Evolutionary conservation across 768 basidiomycete genomes (phyloP), one percentile per base, ranked within the genome.

Genomic region (Lactarius sp.): DNA sequence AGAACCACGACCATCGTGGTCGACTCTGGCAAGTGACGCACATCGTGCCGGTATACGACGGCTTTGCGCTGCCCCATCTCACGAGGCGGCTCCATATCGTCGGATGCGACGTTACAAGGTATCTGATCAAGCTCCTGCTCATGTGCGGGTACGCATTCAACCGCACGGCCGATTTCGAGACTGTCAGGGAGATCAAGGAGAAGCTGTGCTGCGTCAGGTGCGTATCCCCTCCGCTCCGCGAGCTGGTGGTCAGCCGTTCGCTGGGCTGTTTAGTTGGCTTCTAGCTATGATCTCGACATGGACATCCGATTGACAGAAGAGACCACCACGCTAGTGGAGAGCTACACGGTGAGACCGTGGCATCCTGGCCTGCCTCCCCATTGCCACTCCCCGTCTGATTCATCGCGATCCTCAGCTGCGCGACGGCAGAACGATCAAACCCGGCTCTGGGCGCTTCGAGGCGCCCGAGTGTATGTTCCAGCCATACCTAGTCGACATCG

Each of bases 391-490:
- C 50, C 72, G 59, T 66, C 62, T 52, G 44, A 37, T 52, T 47
- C 27, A 16, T 18, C 7, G 69, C 95, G 92, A 86, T 97, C 51
- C 12, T 94, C 94, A 18, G 68, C 62, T 68, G 12, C 68, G 66
- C 20, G 97, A 98, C 71, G 97, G 97, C 1, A 90, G 97, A 59
- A 84, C 81, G 14, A 97, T 98, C 82, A 97, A 96, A 80, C 94
- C 98, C 65, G 97, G 96, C 34, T 93, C 94, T 0, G 97, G 98
- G 97, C n/a, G n/a, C n/a, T n/a, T n/a, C n/a, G n/a, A n/a, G n/a
- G n/a, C n/a, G n/a, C n/a, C n/a, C n/a, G n/a, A 99, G 77, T 99
- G 97, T 78, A 94, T 98, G 94, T 98, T 99, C n/a, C n/a, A n/a
- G n/a, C n/a, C n/a, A n/a, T n/a, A n/a, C n/a, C n/a, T n/a, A n/a